A percentile compares a stretch with the other conserved stretches of the same genome.
Conservation (phyloP, 2,329 filamentous ascomycete species). For the Alternaria brassicicola region DNA sequence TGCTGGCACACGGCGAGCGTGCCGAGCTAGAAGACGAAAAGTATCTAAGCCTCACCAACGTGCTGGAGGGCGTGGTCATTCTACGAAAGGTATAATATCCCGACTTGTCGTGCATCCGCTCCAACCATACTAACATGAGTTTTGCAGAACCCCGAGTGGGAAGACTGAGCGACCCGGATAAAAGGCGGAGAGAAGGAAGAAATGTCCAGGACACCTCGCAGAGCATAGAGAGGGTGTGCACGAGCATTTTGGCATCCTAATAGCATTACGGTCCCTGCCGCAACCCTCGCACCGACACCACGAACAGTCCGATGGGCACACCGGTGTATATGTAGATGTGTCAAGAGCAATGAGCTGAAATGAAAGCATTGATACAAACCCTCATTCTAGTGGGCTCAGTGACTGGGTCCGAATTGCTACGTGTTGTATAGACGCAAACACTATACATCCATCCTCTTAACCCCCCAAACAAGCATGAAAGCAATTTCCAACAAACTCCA, state of each 20-base stretch:
- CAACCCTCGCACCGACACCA: neutral
- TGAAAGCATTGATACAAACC: slow-evolving; percentile 2
- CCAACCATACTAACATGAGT: slow-evolving; percentile 18
- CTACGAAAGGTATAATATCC: slow-evolving; percentile 80
- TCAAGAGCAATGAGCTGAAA: slow-evolving; percentile 15
- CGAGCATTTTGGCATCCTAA: slow-evolving; percentile 34
- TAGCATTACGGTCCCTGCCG: slow-evolving; percentile 30
- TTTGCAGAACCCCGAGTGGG: slow-evolving; percentile 54
- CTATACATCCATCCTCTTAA: too few relatives aligned
- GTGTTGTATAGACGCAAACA: too few relatives aligned
- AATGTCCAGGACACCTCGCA: neutral
- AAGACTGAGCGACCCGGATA: slow-evolving; percentile 39
- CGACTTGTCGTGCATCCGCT: neutral
- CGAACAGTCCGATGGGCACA: neutral
- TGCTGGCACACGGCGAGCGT: slow-evolving; percentile 91
- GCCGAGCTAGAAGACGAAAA: slow-evolving; percentile 98
- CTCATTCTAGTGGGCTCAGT: neutral
- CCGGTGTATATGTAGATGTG: slow-evolving; percentile 38
- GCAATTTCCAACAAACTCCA: too few relatives aligned
- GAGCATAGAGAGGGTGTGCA: slow-evolving; percentile 14
- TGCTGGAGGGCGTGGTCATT: slow-evolving; percentile 92
- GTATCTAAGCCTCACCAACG: slow-evolving; percentile 90
- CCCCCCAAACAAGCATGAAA: too few relatives aligned
- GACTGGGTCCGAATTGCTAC: too few relatives aligned
- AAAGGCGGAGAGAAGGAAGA: slow-evolving; percentile 1